Percentiles rank a stretch among this genome's conserved stretches.
These are phyloP conservation scores for Metarhizium robertsii DNA, from an alignment of 2,329 filamentous ascomycete species.

Conservation along the genomic window DNA sequence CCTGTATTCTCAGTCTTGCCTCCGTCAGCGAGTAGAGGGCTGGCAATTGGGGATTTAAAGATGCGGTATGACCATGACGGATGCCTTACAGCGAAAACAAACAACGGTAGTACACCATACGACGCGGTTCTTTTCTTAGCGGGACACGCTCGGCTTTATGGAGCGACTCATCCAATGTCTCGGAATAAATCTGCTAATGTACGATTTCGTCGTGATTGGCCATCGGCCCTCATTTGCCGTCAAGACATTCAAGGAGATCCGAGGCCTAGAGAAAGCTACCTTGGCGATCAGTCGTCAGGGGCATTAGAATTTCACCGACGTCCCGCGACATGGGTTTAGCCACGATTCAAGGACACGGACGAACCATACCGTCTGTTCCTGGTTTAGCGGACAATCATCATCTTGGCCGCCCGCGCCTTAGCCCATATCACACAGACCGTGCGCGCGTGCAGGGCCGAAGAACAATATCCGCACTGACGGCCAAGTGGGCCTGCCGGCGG, in stretches of 20 bases:
- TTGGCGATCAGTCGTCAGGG: no score
- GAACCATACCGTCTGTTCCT: not conserved
- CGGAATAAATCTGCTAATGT: no score
- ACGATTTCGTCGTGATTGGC: not conserved
- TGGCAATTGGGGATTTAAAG: not conserved
- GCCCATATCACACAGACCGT: not conserved
- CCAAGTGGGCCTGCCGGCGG: not conserved
- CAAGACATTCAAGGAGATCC: not conserved
- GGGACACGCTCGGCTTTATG: not conserved
- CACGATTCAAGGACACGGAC: not conserved
- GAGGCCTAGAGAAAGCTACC: no score
- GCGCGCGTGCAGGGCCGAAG: not conserved
- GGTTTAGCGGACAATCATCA: not conserved
- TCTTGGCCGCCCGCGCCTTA: no score
- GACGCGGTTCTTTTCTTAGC: no score
- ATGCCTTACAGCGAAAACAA: not conserved
- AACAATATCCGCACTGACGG: not conserved
- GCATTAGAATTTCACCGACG: no score
- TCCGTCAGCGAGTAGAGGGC: not conserved
- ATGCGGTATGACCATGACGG: no score
- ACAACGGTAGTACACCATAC: not conserved
- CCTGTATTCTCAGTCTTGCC: not conserved
- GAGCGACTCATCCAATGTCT: no score
- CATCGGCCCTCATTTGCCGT: not conserved
- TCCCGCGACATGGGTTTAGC: not conserved